Evolutionary conservation across 2,329 filamentous ascomycete species (phyloP), one percentile per base, ranked within the genome.

Genomic region (Chlorencoelia australis): DNA sequence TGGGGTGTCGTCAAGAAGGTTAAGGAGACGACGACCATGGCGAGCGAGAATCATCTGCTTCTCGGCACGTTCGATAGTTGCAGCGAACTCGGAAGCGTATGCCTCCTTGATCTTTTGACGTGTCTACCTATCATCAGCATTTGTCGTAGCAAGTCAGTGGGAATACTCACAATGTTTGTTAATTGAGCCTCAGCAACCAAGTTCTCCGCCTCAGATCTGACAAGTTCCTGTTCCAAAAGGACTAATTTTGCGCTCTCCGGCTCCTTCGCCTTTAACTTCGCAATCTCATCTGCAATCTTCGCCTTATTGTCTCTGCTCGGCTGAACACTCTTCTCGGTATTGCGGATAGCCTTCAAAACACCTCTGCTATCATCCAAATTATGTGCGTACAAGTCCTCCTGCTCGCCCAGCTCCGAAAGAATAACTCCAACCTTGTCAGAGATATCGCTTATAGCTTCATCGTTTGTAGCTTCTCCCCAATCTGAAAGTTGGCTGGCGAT

Each of bases 41-140:
- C 83, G 84, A 39, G 91, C 89, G 11, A 98, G 73, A 42, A 98
- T 84, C 52, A 89, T 83, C 59, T 98, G 91, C 66, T 96, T 96
- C 67, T 96, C 91, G 16, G 87, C 87, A 20, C 89, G 82, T 67
- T 98, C 91, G 51, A 98, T 94, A 14, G 87, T 84, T 41, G 88
- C 87, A 11, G 82, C 75, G 46, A 94, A 84, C 58, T 96, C 87
- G 42, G 83, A 62, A 48, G 88, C 84, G 57, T 89, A 96, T 16
- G 91, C 85, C 62, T 95, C 85, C 65, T 94, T 95, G 63, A 98
- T 71, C 65, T 95, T 96, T 62, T 91, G 83, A 40, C 91, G 83
- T 22, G 91, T 96, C 83, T 91, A 44, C 25, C 46, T 34, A 29
- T 13, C 11, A 24, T 11, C n/a, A 9, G n/a, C 11, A 3, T 3